Evolutionary conservation across 176 grass and related monocot genomes (phyloP), one percentile per base, ranked within the genome.

Genomic region (Avena atlantica): DNA sequence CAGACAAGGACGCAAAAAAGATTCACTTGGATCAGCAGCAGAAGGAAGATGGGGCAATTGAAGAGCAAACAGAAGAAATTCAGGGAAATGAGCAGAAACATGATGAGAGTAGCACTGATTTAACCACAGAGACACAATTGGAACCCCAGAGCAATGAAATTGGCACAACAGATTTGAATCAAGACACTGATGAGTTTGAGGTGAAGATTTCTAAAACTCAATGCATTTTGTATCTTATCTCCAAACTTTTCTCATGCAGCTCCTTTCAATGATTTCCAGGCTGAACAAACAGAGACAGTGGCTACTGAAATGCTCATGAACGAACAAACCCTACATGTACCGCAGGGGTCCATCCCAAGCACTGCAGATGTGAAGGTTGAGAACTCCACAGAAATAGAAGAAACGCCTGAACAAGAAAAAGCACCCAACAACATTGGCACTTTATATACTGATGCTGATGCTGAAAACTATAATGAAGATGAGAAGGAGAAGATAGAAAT

Each of bases 121-220:
- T 77, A 31, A 62, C 61, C 81, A 81, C 8, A 21, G 60, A 77
- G 24, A 56, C 70, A 91, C 27, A 71, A 60, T 19, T 76, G 27
- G 86, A 88, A 5, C 34, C 53, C 51, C 56, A 83, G 79, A 71
- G 24, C 61, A 78, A 19, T 17, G 71, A 90, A 64, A 86, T 29
- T 55, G 29, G 21, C 34, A 27, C 73, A 6, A 16, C 53, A 6
- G 70, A 82, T 29, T 71, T 2, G 64, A 63, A 66, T 63, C 42
- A 83, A 42, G 29, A 55, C 0, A 62, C 7, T 64, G 61, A 70
- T 53, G 29, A 10, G 47, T 76, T 76, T 70, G 16, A 88, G 90
- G 90, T 91, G 83, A 80, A 81, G 66, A 84, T 69, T n/a, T 65
- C 70, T 70, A 48, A 8, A n/a, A 91, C 67, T 84, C 36, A 60